Evolutionary conservation across 176 grass and related monocot genomes (phyloP), one percentile per base, ranked within the genome.

Genomic region (Themeda triandra): DNA sequence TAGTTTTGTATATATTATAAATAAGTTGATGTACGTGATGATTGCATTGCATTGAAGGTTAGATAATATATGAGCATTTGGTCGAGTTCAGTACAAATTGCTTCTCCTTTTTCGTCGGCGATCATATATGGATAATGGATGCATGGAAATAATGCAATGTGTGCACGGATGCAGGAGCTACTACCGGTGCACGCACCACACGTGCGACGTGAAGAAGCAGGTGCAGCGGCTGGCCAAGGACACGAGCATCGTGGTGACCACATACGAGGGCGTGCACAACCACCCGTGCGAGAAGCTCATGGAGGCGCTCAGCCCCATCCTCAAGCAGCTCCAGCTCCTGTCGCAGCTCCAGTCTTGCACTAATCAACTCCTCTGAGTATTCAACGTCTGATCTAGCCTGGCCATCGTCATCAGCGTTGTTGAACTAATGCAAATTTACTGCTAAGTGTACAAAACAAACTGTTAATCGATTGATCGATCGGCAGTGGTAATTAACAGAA

Each of bases 141-240:
- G 18, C 18, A 58, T 56, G 23, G 23, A 59, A 24, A 13, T 27
- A 62, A 62, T 27, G 58, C 58, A 27, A 13, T 27, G 58, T 27
- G n/a, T 2, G 11, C 2, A 10, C 24, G 56, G 15, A 18, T n/a
- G 31, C 71, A 94, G 92, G 81, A 88, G 88, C 82, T 91, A 94
- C 79, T 94, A 94, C 86, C 59, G 86, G 27, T 94, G 92, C 88
- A 91, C 85, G 30, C 86, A 91, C 56, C 83, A 86, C 77, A 86
- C 86, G 9, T 94, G 92, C 78, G 76, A 60, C 65, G 92, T 91
- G 82, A 94, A 94, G 86, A 94, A 94, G 82, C 92, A 91, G 71
- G 92, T 94, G 45, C 86, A 94, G 60, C 79, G 92, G 19, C 69
- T 80, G 49, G 86, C 86, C 65, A 88, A 62, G 70, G 92, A 94